Evolutionary conservation across 306 rosid genomes (phyloP).

Genomic region (Nissolia schottii): DNA sequence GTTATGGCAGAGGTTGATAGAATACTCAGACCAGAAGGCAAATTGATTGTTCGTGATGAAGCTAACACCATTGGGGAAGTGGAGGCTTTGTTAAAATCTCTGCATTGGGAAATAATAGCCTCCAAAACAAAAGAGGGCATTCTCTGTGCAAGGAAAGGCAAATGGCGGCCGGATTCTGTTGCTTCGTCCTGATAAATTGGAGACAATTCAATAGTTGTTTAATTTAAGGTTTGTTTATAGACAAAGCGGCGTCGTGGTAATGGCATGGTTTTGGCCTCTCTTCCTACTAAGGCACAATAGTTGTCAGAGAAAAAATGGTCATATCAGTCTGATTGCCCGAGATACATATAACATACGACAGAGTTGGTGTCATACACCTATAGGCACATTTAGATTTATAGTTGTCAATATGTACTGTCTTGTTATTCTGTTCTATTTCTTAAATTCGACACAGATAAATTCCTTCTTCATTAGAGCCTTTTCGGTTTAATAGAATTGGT

Average conservation of each 20-base stretch:
- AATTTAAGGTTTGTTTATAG: conserved; percentile 4
- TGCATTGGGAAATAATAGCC: conserved; percentile 79
- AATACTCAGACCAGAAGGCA: conserved; percentile 79
- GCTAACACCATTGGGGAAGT: conserved; percentile 61
- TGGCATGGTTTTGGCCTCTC: background rate
- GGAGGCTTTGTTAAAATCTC: conserved; percentile 64
- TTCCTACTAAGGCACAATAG: background rate
- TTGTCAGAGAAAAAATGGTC: conserved; percentile 1
- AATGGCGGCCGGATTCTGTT: conserved; percentile 58
- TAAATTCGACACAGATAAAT: background rate
- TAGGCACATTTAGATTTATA: conserved; percentile 14
- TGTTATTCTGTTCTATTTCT: background rate
- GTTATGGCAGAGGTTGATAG: conserved; percentile 89
- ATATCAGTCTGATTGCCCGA: background rate
- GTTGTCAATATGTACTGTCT: conserved; percentile 7
- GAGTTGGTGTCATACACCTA: background rate
- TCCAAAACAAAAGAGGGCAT: conserved; percentile 66
- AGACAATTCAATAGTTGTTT: conserved; percentile 3
- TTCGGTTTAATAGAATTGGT: background rate
- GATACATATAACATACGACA: background rate
- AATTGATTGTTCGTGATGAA: conserved; percentile 71
- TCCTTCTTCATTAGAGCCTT: background rate
- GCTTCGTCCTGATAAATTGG: conserved; percentile 41
- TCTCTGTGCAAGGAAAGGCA: conserved; percentile 77
- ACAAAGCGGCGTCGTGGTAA: conserved; percentile 19